A percentile compares a stretch with the other conserved stretches of the same genome.
Evolutionary conservation across 2,329 filamentous ascomycete genomes (phyloP).

Genomic region (Calcarisporium arbuscula): DNA sequence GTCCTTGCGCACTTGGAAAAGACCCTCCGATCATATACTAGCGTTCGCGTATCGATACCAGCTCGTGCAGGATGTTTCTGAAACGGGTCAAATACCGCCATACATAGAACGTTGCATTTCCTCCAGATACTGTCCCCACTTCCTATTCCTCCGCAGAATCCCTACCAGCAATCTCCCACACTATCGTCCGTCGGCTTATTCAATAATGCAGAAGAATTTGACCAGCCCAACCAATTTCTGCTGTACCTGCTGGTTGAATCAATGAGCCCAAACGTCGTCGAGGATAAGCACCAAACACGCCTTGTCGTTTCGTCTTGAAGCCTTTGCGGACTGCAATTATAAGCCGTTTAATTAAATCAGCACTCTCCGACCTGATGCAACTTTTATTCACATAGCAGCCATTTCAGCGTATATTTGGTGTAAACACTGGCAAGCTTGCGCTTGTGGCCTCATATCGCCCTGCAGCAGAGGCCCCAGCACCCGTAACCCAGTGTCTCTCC

Average conservation of each 20-base stretch:
- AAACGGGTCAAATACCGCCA: slow-evolving; percentile 95
- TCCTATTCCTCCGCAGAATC: slow-evolving; percentile 86
- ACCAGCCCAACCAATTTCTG: slow-evolving; percentile 88
- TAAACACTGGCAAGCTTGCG: slow-evolving; percentile 94
- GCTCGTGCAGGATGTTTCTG: slow-evolving; percentile 89
- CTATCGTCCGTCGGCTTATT: slow-evolving; percentile 96
- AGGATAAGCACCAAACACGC: slow-evolving; percentile 87
- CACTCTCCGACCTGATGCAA: slow-evolving; percentile 90
- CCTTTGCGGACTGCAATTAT: slow-evolving; percentile 92
- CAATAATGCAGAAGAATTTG: slow-evolving; percentile 83
- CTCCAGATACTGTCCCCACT: slow-evolving; percentile 86
- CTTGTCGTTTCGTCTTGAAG: slow-evolving; percentile 95
- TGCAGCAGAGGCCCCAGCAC: slow-evolving; percentile 85
- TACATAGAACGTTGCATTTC: slow-evolving; percentile 88
- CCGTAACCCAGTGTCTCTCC: slow-evolving; percentile 89
- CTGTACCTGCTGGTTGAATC: slow-evolving; percentile 93
- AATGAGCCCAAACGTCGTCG: slow-evolving; percentile 90
- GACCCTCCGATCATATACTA: slow-evolving; percentile 98
- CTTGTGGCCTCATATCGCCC: slow-evolving; percentile 99
- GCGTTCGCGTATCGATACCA: slow-evolving; percentile 95
- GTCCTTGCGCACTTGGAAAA: slow-evolving; percentile 95
- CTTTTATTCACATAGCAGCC: slow-evolving; percentile 96
- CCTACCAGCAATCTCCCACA: slow-evolving; percentile 95
- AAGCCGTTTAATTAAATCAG: slow-evolving; percentile 75
- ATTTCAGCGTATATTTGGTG: slow-evolving; percentile 93